phyloP scores from a whole-genome alignment of 441 rosid species.

The Adansonia madagascariensis region DNA sequence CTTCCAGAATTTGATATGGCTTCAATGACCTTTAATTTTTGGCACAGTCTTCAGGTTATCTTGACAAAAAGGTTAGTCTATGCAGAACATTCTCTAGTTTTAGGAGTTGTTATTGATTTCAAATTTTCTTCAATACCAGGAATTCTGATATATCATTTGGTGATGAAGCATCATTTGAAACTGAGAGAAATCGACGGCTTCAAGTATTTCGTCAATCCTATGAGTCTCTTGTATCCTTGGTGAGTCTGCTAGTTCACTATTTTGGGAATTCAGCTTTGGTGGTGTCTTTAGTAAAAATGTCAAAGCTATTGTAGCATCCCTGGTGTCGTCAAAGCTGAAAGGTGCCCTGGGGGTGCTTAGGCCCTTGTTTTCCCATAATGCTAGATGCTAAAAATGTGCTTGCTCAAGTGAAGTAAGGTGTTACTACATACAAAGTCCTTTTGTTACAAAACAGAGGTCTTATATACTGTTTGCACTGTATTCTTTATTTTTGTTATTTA shows the following conservation, averaged over 20 bases:
- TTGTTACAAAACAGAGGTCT: neutral
- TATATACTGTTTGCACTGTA: neutral
- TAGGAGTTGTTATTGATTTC: slow-evolving; percentile 27
- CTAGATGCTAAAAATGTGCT: neutral
- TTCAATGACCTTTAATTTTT: slow-evolving; percentile 98
- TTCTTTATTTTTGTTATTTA: slow-evolving; percentile 10
- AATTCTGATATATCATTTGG: slow-evolving; percentile 61
- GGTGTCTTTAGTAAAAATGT: slow-evolving; percentile 7
- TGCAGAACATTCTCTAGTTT: slow-evolving; percentile 25
- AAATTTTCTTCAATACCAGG: slow-evolving; percentile 55
- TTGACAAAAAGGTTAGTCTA: slow-evolving; percentile 79
- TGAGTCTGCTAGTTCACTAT: slow-evolving; percentile 47
- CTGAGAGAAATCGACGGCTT: slow-evolving; percentile 87
- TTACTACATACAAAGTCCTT: neutral
- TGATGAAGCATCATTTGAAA: slow-evolving; percentile 70
- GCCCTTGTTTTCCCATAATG: neutral
- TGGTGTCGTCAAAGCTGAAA: slow-evolving; percentile 2
- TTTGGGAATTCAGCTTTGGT: slow-evolving; percentile 28
- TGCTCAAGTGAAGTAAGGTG: neutral
- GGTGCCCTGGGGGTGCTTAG: slow-evolving; percentile 1
- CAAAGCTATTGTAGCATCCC: slow-evolving; percentile 5
- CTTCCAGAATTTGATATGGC: slow-evolving; percentile 97
- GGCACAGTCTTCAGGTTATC: slow-evolving; percentile 97
- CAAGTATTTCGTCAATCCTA: slow-evolving; percentile 76
- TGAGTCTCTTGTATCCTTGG: slow-evolving; percentile 90